These are phyloP conservation scores for Alternaria dauci DNA, from an alignment of 2,329 filamentous ascomycete genomes.

Conservation along the genomic window DNA sequence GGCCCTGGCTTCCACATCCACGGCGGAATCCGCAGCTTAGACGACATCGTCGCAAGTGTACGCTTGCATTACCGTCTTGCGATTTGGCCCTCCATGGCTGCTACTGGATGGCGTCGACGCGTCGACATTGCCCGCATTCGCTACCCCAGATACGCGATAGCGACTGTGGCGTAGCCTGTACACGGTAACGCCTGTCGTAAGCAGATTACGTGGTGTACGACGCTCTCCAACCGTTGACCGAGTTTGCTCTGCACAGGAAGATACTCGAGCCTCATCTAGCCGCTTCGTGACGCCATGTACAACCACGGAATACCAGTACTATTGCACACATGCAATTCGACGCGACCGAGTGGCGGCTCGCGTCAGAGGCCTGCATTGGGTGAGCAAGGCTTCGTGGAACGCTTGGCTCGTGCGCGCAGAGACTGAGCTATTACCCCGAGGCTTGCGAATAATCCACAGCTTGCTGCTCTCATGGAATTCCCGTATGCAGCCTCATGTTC, in stretches of 20 bases:
- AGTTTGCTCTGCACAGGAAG: neutral
- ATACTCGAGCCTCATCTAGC: neutral
- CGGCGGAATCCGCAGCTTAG: neutral
- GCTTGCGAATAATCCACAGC: neutral
- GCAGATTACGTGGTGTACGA: constrained; percentile 4
- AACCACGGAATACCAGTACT: neutral
- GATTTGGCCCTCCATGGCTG: neutral
- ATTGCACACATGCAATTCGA: neutral
- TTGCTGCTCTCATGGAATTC: neutral
- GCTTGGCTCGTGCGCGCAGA: constrained; percentile 14
- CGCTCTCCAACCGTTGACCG: neutral
- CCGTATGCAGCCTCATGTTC: neutral
- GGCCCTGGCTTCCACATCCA: neutral
- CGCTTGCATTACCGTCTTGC: neutral
- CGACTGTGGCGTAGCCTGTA: constrained; percentile 7
- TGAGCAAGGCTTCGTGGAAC: constrained; percentile 6
- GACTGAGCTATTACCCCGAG: neutral
- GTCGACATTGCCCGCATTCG: neutral
- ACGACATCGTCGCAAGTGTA: neutral
- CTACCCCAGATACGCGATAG: constrained; percentile 3
- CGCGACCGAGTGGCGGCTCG: neutral
- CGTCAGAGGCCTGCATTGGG: neutral
- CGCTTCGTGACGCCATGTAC: neutral
- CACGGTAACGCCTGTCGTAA: constrained; percentile 4
- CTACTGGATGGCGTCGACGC: neutral